A percentile compares a stretch with the other conserved stretches of the same genome.
Evolutionary conservation across 768 basidiomycete species (phyloP).

Genomic region (Gautieria morchelliformis): DNA sequence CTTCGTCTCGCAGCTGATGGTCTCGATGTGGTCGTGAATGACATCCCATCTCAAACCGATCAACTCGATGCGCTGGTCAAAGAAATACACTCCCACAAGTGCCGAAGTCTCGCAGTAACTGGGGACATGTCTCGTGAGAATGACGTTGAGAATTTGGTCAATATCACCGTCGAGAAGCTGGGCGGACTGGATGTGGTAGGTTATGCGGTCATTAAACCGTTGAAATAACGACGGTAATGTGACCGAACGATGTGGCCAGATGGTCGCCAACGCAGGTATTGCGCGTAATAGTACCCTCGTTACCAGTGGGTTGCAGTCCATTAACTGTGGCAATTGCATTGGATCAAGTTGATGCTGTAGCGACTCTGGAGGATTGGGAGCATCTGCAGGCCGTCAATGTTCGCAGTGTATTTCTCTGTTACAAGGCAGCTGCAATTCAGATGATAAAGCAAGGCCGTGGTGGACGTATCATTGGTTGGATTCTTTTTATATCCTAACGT

Average conservation of each 20-base stretch:
- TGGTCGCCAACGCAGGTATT: slow-evolving; percentile 20
- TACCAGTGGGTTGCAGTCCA: slow-evolving; percentile 10
- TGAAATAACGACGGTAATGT: not conserved
- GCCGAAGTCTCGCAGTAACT: slow-evolving; percentile 14
- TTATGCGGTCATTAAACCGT: not conserved
- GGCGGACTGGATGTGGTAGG: slow-evolving; percentile 24
- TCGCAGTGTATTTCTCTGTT: slow-evolving; percentile 15
- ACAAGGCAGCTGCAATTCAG: slow-evolving; percentile 16
- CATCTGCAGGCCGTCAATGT: slow-evolving; percentile 12
- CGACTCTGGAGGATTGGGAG: slow-evolving; percentile 15
- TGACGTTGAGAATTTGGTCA: slow-evolving; percentile 21
- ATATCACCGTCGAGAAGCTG: slow-evolving; percentile 16
- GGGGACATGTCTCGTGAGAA: slow-evolving; percentile 22
- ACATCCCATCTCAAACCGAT: slow-evolving; percentile 12
- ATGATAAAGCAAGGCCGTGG: slow-evolving; percentile 18
- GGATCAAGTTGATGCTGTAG: not conserved
- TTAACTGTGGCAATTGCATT: not conserved
- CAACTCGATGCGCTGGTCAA: slow-evolving; percentile 17
- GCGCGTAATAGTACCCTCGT: slow-evolving; percentile 8
- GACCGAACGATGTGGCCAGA: slow-evolving; percentile 6
- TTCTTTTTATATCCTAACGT: not conserved
- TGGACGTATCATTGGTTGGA: slow-evolving; percentile 12
- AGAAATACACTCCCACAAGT: slow-evolving; percentile 18
- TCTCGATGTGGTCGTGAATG: slow-evolving; percentile 24
- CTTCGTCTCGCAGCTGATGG: slow-evolving; percentile 25